Percentiles rank a stretch among this genome's conserved stretches.
phyloP scores from a whole-genome alignment of 78 protist genomes.

The Diacronema lutheri region DNA sequence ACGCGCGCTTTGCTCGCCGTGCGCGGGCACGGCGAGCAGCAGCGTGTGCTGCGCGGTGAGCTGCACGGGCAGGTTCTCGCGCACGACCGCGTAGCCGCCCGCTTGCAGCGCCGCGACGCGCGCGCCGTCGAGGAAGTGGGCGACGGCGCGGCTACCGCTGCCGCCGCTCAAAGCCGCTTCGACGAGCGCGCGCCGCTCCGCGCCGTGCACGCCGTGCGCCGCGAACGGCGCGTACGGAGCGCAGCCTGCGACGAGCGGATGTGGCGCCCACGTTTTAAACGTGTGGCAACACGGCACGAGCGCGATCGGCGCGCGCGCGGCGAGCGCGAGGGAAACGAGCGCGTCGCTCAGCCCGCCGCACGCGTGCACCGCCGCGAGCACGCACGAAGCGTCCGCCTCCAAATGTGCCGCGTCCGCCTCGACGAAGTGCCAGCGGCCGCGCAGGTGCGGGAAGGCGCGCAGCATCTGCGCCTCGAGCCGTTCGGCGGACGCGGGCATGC shows the following conservation, averaged over 20 bases:
- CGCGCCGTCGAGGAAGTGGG: neutral
- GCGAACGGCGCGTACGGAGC: no score
- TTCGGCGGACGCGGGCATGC: neutral
- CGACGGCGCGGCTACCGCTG: no score
- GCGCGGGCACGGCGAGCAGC: neutral
- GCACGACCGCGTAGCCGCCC: neutral
- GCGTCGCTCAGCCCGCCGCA: neutral
- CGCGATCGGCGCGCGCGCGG: neutral
- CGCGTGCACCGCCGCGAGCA: neutral
- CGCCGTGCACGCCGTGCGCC: no score
- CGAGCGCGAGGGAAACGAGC: neutral
- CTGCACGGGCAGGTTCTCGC: neutral
- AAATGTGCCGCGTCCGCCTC: neutral
- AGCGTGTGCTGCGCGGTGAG: neutral
- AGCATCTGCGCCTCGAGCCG: neutral
- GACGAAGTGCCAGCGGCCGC: neutral
- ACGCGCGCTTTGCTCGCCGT: no score
- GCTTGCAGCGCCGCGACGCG: neutral
- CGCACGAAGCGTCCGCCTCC: neutral
- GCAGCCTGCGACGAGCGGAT: no score
- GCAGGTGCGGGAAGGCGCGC: neutral
- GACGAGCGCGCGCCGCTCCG: no score
- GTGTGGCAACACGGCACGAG: slow-evolving; percentile 12
- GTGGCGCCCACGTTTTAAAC: neutral
- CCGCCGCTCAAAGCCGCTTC: no score